These are phyloP conservation scores for Pseudognaphalium luteoalbum DNA, from an alignment of 129 eudicot species.

Conservation along the genomic window DNA sequence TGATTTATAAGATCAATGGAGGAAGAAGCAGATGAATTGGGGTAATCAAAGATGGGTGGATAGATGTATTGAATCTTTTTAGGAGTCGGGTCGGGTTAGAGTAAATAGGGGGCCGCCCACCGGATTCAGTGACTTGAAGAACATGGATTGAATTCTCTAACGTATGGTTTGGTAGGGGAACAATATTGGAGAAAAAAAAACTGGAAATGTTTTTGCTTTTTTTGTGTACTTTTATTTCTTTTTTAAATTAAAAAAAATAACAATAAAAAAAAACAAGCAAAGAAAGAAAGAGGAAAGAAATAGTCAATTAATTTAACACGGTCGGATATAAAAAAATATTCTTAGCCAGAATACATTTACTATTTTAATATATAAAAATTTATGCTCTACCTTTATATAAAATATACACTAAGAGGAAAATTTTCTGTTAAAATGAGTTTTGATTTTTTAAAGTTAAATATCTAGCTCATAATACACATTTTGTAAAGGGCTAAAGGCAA, in stretches of 20 bases:
- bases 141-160: conserved; percentile 27
- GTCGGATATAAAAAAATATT: too few relatives aligned
- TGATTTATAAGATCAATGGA: conserved; percentile 1
- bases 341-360: background rate
- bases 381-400: background rate
- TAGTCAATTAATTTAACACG: background rate
- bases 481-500: too few relatives aligned
- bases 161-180: conserved; percentile 24
- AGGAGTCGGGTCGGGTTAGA: conserved; percentile 13
- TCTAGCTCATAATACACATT: too few relatives aligned
- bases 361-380: too few relatives aligned
- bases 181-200: background rate
- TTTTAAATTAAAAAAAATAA: background rate
- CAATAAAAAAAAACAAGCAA: background rate
- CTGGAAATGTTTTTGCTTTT: conserved; percentile 12
- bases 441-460: too few relatives aligned
- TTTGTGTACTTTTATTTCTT: background rate
- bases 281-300: background rate
- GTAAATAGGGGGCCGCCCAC: conserved; percentile 26
- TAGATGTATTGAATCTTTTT: background rate
- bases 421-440: too few relatives aligned
- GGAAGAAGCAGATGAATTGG: background rate
- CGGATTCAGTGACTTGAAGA: conserved; percentile 24
- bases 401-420: background rate
- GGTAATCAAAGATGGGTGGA: conserved; percentile 21